A percentile compares a stretch with the other conserved stretches of the same genome.
These are phyloP conservation scores for Lactuca sativa DNA, from an alignment of 129 eudicot genomes.

Conservation along the genomic window DNA sequence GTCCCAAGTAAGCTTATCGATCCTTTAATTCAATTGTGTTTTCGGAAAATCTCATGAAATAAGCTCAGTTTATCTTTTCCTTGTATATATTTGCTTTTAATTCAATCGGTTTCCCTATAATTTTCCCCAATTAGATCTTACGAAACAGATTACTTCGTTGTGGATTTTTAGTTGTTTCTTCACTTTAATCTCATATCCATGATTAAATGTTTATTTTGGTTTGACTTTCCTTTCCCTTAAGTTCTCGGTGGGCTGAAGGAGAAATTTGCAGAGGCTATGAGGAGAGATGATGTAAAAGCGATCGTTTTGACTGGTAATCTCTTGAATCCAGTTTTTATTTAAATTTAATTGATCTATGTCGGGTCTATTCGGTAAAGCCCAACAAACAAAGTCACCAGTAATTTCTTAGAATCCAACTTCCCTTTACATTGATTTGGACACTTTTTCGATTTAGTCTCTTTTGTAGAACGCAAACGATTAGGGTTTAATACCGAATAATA, in stretches of 20 bases:
- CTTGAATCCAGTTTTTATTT: not conserved
- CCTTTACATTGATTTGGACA: slow-evolving; percentile 1
- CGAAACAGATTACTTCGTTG: not conserved
- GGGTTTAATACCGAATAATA: not conserved
- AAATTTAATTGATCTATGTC: not conserved
- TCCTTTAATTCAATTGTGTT: not conserved
- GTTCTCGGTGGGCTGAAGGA: slow-evolving; percentile 79
- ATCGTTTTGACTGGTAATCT: slow-evolving; percentile 74
- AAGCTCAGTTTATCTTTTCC: not conserved
- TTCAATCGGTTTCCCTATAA: not conserved
- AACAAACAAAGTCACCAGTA: not conserved
- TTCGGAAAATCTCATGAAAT: not conserved
- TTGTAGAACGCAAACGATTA: slow-evolving; percentile 2
- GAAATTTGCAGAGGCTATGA: slow-evolving; percentile 68
- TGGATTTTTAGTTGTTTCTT: slow-evolving; percentile 6
- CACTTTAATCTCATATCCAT: not conserved
- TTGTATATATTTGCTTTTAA: not conserved
- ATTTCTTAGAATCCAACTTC: not conserved
- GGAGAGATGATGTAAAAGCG: slow-evolving; percentile 89
- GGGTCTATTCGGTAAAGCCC: slow-evolving; percentile 6
- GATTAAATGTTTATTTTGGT: slow-evolving; percentile 8
- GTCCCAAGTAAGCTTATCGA: slow-evolving; percentile 41
- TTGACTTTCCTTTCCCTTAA: slow-evolving; percentile 7
- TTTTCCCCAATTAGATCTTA: not conserved
- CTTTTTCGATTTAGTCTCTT: slow-evolving; percentile 6